phyloP scores from a whole-genome alignment of 140 eudicot species.

The Erigeron philadelphicus region DNA sequence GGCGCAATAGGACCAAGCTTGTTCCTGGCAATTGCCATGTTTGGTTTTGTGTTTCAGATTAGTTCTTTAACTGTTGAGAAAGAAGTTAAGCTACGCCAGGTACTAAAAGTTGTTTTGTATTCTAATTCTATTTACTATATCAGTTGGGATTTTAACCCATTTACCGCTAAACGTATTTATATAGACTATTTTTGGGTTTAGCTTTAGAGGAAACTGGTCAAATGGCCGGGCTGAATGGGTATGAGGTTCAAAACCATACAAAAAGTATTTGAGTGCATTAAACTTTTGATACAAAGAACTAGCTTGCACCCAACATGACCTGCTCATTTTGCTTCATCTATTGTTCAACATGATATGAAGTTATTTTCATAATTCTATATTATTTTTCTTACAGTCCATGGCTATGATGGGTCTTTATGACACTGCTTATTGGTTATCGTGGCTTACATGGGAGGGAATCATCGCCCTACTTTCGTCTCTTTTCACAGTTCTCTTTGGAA shows the following conservation, averaged over 20 bases:
- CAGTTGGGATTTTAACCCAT: not conserved
- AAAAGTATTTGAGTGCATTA: not conserved
- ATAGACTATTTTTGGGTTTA: not conserved
- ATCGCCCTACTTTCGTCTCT: constrained; percentile 56
- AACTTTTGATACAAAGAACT: not conserved
- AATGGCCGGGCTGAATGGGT: not conserved
- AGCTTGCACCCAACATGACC: not conserved
- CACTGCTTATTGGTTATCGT: constrained; percentile 94
- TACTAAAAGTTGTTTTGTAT: constrained; percentile 20
- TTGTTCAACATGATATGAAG: not conserved
- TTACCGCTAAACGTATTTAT: not conserved
- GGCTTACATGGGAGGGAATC: constrained; percentile 88
- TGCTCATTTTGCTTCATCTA: not conserved
- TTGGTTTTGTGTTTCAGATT: constrained; percentile 75
- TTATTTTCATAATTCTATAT: not conserved
- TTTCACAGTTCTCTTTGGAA: constrained; percentile 69
- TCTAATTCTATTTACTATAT: not conserved
- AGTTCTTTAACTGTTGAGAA: constrained; percentile 67
- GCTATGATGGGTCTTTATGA: constrained; percentile 97
- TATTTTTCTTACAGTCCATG: constrained; percentile 60
- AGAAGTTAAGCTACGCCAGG: constrained; percentile 98
- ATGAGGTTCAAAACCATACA: not conserved
- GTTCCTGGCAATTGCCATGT: constrained; percentile 84
- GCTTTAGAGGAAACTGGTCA: not conserved
- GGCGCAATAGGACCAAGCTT: constrained; percentile 68